Percentiles rank a stretch among this genome's conserved stretches.
Evolutionary conservation across 495 filamentous ascomycete genomes (phyloP).

Genomic region (Lophium mytilinum): DNA sequence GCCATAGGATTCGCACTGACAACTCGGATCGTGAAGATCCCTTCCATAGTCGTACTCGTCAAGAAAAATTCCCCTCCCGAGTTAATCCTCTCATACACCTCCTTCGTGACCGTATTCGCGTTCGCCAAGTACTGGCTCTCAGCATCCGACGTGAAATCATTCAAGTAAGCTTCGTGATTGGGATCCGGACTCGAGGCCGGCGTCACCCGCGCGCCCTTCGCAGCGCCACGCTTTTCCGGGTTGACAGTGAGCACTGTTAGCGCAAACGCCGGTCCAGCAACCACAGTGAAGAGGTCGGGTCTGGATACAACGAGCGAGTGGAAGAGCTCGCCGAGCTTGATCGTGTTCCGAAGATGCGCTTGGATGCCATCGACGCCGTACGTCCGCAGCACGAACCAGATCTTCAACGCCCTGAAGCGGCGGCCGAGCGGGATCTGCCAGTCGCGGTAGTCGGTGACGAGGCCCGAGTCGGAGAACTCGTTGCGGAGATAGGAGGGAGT

Average conservation of each 20-base stretch:
- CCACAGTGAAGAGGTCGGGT: constrained; percentile 67
- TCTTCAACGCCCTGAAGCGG: constrained; percentile 85
- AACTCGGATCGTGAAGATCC: constrained; percentile 72
- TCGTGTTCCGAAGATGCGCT: constrained; percentile 57
- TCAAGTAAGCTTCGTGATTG: constrained; percentile 24
- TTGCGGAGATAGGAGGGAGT: constrained; percentile 79
- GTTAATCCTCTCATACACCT: constrained; percentile 72
- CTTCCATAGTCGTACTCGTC: constrained; percentile 69
- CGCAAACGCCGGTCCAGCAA: constrained; percentile 68
- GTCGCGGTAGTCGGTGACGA: constrained; percentile 94
- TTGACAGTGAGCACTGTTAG: constrained; percentile 68
- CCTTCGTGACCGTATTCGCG: constrained; percentile 62
- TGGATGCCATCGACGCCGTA: constrained; percentile 79
- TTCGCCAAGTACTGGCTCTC: constrained; percentile 40
- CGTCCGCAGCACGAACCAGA: constrained; percentile 90
- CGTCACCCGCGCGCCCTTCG: not conserved
- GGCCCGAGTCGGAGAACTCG: constrained; percentile 65
- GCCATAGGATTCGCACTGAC: constrained; percentile 62
- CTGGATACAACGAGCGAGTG: constrained; percentile 46
- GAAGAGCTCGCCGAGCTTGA: constrained; percentile 65
- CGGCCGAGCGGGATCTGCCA: constrained; percentile 96
- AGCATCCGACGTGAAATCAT: constrained; percentile 26
- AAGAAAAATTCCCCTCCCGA: constrained; percentile 71
- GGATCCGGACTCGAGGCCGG: constrained; percentile 20
- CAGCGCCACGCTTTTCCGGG: constrained; percentile 12